These are phyloP conservation scores for Periconia digitata DNA, from an alignment of 2,329 filamentous ascomycete genomes.

Conservation along the genomic window DNA sequence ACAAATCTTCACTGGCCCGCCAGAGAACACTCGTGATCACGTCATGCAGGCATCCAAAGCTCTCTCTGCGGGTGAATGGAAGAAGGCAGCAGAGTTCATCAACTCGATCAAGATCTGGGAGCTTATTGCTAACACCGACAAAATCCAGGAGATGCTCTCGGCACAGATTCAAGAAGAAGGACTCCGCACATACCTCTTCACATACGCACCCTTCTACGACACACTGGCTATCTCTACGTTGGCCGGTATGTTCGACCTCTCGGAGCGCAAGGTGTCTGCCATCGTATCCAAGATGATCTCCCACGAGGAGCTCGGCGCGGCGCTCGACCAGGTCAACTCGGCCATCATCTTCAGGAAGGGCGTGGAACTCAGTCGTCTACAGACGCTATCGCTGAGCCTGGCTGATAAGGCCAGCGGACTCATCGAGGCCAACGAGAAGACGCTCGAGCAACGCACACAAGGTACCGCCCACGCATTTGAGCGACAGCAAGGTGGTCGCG, in stretches of 20 bases:
- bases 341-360: slow-evolving; percentile 99
- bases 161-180: slow-evolving; percentile 99
- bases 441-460: slow-evolving; percentile 93
- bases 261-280: slow-evolving; percentile 86
- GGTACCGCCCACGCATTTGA: slow-evolving; percentile 95
- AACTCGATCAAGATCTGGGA: slow-evolving; percentile 99
- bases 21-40: slow-evolving; percentile 98
- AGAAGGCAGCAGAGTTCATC: slow-evolving; percentile 91
- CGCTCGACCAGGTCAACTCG: slow-evolving; percentile 94
- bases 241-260: slow-evolving; percentile 92
- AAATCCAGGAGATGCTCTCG: slow-evolving; percentile 96
- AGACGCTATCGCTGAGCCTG: slow-evolving; percentile 90
- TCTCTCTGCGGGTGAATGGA: slow-evolving; percentile 95
- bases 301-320: slow-evolving; percentile 94
- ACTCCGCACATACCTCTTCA: slow-evolving; percentile 97
- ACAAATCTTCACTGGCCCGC: slow-evolving; percentile 97
- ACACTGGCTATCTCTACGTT: slow-evolving; percentile 86
- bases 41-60: slow-evolving; percentile 99
- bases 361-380: slow-evolving; percentile 92
- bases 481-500: slow-evolving; percentile 74
- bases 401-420: slow-evolving; percentile 95
- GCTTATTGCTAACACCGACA: slow-evolving; percentile 86
- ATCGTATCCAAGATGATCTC: slow-evolving; percentile 99
- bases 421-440: slow-evolving; percentile 96
- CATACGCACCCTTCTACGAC: slow-evolving; percentile 98